These are phyloP conservation scores for Fraxinus platypoda DNA, from an alignment of 305 asterid genomes.

Conservation along the genomic window DNA sequence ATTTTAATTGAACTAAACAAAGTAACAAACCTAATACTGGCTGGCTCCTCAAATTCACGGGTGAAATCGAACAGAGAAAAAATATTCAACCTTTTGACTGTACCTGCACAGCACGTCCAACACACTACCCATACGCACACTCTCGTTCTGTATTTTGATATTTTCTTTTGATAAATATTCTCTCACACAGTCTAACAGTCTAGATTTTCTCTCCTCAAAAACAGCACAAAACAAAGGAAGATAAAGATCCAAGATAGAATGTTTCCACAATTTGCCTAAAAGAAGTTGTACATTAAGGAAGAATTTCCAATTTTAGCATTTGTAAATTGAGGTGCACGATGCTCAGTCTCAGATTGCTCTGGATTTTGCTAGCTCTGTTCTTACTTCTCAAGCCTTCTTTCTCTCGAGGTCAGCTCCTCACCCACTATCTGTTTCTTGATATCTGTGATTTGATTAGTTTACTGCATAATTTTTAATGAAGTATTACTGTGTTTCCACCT, in stretches of 20 bases:
- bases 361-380: conserved; percentile 33
- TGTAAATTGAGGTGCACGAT: conserved; percentile 31
- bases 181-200: not conserved
- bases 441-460: not conserved
- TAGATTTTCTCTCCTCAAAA: conserved; percentile 25
- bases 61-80: not conserved
- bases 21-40: not conserved
- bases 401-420: conserved; percentile 48
- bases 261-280: conserved; percentile 2
- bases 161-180: no score
- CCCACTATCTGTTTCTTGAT: not conserved
- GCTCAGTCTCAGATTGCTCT: conserved; percentile 36
- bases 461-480: not conserved
- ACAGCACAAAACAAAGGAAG: conserved; percentile 18
- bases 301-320: conserved; percentile 18
- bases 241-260: conserved; percentile 9
- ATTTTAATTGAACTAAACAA: no score
- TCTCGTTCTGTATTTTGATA: not conserved
- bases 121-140: conserved; percentile 23
- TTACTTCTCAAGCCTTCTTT: conserved; percentile 39
- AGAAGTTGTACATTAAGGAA: not conserved
- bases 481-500: not conserved
- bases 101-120: conserved; percentile 42
- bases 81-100: not conserved
- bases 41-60: conserved; percentile 4